Evolutionary conservation across 495 filamentous ascomycete species (phyloP).

Genomic region (Chaetomium fimeti): DNA sequence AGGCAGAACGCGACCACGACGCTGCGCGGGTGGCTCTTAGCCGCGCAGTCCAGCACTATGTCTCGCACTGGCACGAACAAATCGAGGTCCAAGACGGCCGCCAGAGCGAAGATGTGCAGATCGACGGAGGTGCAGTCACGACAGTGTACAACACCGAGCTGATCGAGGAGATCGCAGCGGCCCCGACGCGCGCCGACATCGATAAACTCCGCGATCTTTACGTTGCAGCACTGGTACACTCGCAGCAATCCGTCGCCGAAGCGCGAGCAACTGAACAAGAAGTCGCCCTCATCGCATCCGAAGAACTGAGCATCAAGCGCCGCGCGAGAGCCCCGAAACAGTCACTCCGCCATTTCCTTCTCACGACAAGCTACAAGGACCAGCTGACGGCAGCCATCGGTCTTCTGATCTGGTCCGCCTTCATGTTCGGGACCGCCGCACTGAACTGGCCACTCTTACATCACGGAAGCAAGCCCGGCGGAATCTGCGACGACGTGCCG

Average conservation of each 20-base stretch:
- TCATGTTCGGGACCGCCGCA: slow-evolving; percentile 34
- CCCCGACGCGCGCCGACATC: slow-evolving; percentile 33
- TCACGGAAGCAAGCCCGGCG: slow-evolving; percentile 30
- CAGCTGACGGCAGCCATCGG: slow-evolving; percentile 32
- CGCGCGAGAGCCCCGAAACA: slow-evolving; percentile 21
- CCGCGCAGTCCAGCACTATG: slow-evolving; percentile 30
- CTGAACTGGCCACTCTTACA: slow-evolving; percentile 34
- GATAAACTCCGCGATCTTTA: slow-evolving; percentile 37
- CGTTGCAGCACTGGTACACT: slow-evolving; percentile 32
- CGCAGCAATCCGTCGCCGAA: slow-evolving; percentile 25
- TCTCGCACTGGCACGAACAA: slow-evolving; percentile 36
- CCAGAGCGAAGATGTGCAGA: slow-evolving; percentile 15
- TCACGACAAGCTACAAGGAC: slow-evolving; percentile 34
- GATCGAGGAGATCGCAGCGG: slow-evolving; percentile 33
- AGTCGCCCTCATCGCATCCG: slow-evolving; percentile 30
- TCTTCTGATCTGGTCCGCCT: slow-evolving; percentile 32
- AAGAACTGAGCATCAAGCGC: slow-evolving; percentile 31
- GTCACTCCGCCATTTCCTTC: slow-evolving; percentile 29
- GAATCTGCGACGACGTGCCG: slow-evolving; percentile 31
- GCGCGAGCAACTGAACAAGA: slow-evolving; percentile 34
- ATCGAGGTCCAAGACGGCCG: slow-evolving; percentile 28
- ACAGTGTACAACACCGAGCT: slow-evolving; percentile 35
- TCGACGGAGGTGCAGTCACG: slow-evolving; percentile 30
- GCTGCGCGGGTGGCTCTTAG: slow-evolving; percentile 24
- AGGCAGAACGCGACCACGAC: slow-evolving; percentile 26